phyloP scores from a whole-genome alignment of 75 land plant genomes.

The Selaginella moellendorffii region DNA sequence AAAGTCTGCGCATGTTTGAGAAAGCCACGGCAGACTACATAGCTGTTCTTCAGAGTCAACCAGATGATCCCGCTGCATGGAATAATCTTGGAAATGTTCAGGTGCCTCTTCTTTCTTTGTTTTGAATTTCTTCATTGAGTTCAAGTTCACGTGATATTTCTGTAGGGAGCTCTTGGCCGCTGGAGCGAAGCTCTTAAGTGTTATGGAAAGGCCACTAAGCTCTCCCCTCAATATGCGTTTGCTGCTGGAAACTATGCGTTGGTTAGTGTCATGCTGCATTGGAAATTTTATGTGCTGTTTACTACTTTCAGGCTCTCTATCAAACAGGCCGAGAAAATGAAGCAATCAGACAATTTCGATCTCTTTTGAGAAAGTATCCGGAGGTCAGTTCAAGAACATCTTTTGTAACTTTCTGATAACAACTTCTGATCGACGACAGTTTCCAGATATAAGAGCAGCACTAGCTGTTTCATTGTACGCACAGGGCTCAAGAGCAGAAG shows the following conservation, averaged over 20 bases:
- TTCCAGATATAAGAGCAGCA: conserved; percentile 37
- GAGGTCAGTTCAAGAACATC: conserved; percentile 13
- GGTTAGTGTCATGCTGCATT: conserved; percentile 19
- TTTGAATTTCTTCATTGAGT: no score
- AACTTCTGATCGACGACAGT: conserved; percentile 13
- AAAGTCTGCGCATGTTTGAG: conserved; percentile 24
- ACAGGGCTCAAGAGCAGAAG: conserved; percentile 26
- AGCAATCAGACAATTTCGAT: conserved; percentile 25
- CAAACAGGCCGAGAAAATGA: conserved; percentile 30
- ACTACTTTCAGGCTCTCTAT: conserved; percentile 16
- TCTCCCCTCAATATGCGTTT: conserved; percentile 30
- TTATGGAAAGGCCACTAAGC: conserved; percentile 22
- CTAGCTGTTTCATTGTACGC: conserved; percentile 30
- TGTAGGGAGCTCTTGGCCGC: conserved; percentile 24
- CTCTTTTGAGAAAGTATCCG: conserved; percentile 30
- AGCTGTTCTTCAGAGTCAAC: conserved; percentile 26
- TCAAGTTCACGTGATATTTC: no score
- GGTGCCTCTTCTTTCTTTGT: conserved; percentile 9
- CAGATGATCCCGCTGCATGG: conserved; percentile 37
- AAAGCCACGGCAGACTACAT: conserved; percentile 28
- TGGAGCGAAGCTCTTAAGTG: conserved; percentile 23
- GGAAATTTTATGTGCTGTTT: background rate
- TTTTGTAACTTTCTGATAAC: background rate
- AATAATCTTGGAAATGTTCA: conserved; percentile 33
- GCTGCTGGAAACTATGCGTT: conserved; percentile 35